Evolutionary conservation across 768 basidiomycete species (phyloP).

Genomic region (Auricularia auricula-judae): DNA sequence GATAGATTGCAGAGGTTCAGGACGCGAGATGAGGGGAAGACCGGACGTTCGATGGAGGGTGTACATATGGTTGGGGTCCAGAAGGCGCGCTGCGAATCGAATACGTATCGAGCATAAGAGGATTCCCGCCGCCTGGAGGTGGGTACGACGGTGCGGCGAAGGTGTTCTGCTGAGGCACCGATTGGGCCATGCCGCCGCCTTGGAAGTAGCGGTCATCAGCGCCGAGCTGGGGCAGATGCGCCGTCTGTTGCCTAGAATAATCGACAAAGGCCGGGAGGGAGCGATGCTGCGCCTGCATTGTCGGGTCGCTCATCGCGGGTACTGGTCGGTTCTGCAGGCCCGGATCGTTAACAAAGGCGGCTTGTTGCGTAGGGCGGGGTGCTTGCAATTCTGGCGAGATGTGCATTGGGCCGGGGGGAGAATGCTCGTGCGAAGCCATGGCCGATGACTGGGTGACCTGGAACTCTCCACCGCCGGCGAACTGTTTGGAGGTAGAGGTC

Average conservation of each 20-base stretch:
- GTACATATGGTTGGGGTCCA: neutral
- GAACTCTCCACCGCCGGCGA: neutral
- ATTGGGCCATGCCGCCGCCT: too few relatives aligned
- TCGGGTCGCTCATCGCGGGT: neutral
- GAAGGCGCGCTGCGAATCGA: neutral
- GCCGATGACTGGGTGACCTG: neutral
- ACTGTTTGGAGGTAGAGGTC: neutral
- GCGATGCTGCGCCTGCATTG: neutral
- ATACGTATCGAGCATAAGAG: neutral
- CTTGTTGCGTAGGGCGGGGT: neutral
- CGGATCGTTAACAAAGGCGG: neutral
- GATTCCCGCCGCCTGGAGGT: neutral
- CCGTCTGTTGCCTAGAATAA: neutral
- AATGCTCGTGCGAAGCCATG: neutral
- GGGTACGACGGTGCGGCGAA: neutral
- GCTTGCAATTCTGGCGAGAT: neutral
- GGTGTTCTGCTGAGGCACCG: too few relatives aligned
- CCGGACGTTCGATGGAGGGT: neutral
- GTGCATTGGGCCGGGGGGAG: neutral
- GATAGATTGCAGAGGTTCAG: too few relatives aligned
- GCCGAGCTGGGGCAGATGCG: neutral
- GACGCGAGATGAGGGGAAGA: neutral
- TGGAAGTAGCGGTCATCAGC: neutral
- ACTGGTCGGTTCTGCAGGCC: too few relatives aligned
- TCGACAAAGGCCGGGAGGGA: neutral